Evolutionary conservation across 257 asterid species (phyloP).

Genomic region (Jasminum sambac): DNA sequence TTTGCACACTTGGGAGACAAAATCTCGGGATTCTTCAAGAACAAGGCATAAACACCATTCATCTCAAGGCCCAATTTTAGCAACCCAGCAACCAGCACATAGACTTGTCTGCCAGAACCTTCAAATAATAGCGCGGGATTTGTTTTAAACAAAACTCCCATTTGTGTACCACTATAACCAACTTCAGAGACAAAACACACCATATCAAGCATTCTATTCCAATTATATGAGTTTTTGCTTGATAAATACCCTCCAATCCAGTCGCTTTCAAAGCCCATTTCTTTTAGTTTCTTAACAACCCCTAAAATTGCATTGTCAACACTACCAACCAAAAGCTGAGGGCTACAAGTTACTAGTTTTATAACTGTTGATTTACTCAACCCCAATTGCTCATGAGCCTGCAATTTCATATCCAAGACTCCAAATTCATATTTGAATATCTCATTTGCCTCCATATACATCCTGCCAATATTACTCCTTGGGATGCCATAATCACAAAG

Average conservation of each 20-base stretch:
- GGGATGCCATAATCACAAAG: conserved; percentile 79
- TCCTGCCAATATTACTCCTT: conserved; percentile 69
- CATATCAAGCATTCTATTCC: conserved; percentile 61
- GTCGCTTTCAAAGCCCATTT: conserved; percentile 48
- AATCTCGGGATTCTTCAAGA: conserved; percentile 52
- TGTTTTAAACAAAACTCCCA: conserved; percentile 43
- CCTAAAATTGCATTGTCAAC: conserved; percentile 38
- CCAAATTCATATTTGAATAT: conserved; percentile 53
- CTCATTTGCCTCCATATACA: conserved; percentile 64
- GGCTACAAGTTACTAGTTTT: conserved; percentile 65
- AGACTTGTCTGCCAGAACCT: conserved; percentile 76
- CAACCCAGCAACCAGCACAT: conserved; percentile 58
- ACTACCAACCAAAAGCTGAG: conserved; percentile 65
- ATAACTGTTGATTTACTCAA: conserved; percentile 58
- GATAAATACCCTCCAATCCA: conserved; percentile 74
- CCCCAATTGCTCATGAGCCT: conserved; percentile 62
- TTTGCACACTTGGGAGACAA: conserved; percentile 53
- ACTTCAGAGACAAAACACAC: conserved; percentile 59
- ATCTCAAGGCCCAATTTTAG: conserved; percentile 66
- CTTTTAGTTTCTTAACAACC: conserved; percentile 54
- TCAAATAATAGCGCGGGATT: conserved; percentile 60
- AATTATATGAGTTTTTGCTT: conserved; percentile 45
- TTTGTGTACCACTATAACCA: conserved; percentile 56
- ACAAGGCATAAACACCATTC: conserved; percentile 46
- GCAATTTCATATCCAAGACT: conserved; percentile 47